These are phyloP conservation scores for Ephemerocybe angulata DNA, from an alignment of 768 basidiomycete species.

Conservation along the genomic window DNA sequence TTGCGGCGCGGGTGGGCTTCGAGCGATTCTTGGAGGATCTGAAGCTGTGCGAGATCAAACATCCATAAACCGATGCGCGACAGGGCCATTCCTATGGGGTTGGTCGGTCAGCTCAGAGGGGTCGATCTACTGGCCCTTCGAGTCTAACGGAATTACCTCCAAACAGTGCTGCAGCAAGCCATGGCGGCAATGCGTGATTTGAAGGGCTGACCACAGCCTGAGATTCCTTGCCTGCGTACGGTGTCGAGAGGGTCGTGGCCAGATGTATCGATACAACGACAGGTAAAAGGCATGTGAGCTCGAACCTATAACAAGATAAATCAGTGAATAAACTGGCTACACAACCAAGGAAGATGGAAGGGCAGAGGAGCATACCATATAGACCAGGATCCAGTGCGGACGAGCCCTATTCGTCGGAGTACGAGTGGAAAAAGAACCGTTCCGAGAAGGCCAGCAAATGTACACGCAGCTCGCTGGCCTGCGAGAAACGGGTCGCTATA, in stretches of 20 bases:
- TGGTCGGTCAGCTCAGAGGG: no score
- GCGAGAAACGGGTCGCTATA: slow-evolving; percentile 48
- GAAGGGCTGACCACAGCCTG: not conserved
- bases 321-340: slow-evolving; percentile 15
- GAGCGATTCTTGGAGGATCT: slow-evolving; percentile 44
- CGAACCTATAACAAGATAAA: slow-evolving; percentile 41
- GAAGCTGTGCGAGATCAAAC: slow-evolving; percentile 50
- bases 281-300: slow-evolving; percentile 42
- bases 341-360: not conserved
- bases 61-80: slow-evolving; percentile 48
- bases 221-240: slow-evolving; percentile 1
- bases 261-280: slow-evolving; percentile 39
- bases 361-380: slow-evolving; percentile 34
- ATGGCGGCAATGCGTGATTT: slow-evolving; percentile 10
- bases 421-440: slow-evolving; percentile 42
- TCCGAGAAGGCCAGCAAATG: slow-evolving; percentile 43
- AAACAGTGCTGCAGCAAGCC: slow-evolving; percentile 40
- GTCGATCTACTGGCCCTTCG: not conserved
- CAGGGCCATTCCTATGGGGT: slow-evolving; percentile 31
- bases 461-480: slow-evolving; percentile 44
- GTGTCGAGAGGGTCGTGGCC: no score
- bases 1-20: slow-evolving; percentile 43
- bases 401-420: slow-evolving; percentile 39
- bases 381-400: slow-evolving; percentile 47
- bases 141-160: slow-evolving; percentile 25